Conservation (phyloP, 345 rosid genomes). For the Mercurialis annua region DNA sequence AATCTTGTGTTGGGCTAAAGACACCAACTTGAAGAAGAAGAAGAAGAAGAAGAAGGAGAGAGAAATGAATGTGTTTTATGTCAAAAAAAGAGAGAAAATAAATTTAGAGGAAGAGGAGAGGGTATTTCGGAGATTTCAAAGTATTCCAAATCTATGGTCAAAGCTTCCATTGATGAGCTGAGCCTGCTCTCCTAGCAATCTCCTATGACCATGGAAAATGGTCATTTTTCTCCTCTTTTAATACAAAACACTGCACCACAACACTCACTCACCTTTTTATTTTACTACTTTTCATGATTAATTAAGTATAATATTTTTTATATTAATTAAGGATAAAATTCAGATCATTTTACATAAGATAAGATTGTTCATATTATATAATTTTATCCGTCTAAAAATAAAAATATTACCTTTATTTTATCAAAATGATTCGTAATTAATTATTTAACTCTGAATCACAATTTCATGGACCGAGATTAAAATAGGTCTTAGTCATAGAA, state of each 20-base stretch:
- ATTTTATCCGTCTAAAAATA: too few relatives aligned
- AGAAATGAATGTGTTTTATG: constrained; percentile 3
- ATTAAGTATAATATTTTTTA: too few relatives aligned
- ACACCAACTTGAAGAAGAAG: constrained; percentile 18
- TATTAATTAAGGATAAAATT: too few relatives aligned
- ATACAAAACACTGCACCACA: background rate
- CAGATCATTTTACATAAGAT: too few relatives aligned
- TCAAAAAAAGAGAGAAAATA: constrained; percentile 27
- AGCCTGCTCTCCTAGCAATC: constrained; percentile 43
- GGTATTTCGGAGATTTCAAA: constrained; percentile 49
- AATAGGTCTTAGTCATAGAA: too few relatives aligned
- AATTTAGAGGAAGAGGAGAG: constrained; percentile 27
- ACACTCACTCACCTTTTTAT: background rate
- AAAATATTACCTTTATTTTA: too few relatives aligned
- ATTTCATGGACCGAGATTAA: too few relatives aligned
- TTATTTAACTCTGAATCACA: too few relatives aligned
- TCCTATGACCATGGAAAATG: constrained; percentile 37
- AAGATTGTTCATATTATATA: too few relatives aligned
- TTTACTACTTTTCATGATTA: too few relatives aligned
- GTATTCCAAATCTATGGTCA: constrained; percentile 62
- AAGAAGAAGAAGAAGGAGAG: constrained; percentile 18
- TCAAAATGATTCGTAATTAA: too few relatives aligned
- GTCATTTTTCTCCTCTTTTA: constrained; percentile 30
- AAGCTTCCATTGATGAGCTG: constrained; percentile 49
- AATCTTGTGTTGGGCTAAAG: constrained; percentile 21